Evolutionary conservation across 2,329 filamentous ascomycete species (phyloP).

Genomic region (Capronia coronata): DNA sequence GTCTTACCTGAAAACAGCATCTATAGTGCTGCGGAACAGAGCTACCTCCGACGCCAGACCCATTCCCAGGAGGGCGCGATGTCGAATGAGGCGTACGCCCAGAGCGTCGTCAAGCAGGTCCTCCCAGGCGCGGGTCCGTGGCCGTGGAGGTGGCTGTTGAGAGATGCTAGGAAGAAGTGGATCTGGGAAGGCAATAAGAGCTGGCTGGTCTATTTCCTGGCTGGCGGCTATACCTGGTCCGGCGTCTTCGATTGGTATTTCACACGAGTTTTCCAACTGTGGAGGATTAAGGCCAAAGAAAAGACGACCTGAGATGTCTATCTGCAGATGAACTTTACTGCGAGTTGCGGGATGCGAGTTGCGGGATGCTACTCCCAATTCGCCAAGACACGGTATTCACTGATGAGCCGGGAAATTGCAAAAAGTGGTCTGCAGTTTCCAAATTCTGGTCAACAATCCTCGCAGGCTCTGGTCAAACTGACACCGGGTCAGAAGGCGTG

Average conservation of each 20-base stretch:
- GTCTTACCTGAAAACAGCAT: slow-evolving; percentile 19
- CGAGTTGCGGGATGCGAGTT: too few species aligned
- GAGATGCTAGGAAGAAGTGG: slow-evolving; percentile 24
- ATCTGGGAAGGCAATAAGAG: slow-evolving; percentile 24
- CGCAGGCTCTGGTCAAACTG: slow-evolving; percentile 1
- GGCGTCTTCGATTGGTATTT: slow-evolving; percentile 22
- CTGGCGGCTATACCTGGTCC: slow-evolving; percentile 20
- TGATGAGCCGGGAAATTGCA: neutral
- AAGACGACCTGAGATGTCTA: neutral
- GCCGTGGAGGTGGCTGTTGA: slow-evolving; percentile 24
- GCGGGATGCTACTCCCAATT: neutral
- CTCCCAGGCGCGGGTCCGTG: slow-evolving; percentile 23
- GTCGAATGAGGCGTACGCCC: slow-evolving; percentile 19
- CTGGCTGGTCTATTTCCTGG: slow-evolving; percentile 22
- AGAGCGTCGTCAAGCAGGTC: slow-evolving; percentile 23
- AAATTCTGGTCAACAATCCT: slow-evolving; percentile 1
- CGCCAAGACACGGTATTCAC: neutral
- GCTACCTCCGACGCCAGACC: slow-evolving; percentile 20
- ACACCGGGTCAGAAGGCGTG: neutral
- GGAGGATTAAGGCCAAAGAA: slow-evolving; percentile 13
- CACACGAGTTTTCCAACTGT: slow-evolving; percentile 16
- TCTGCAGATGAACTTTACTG: neutral
- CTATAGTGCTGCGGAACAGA: slow-evolving; percentile 16
- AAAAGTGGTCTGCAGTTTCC: neutral
- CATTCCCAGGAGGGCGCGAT: slow-evolving; percentile 25